These are phyloP conservation scores for Curvularia sp. DNA, from an alignment of 2,329 filamentous ascomycete genomes.

Conservation along the genomic window DNA sequence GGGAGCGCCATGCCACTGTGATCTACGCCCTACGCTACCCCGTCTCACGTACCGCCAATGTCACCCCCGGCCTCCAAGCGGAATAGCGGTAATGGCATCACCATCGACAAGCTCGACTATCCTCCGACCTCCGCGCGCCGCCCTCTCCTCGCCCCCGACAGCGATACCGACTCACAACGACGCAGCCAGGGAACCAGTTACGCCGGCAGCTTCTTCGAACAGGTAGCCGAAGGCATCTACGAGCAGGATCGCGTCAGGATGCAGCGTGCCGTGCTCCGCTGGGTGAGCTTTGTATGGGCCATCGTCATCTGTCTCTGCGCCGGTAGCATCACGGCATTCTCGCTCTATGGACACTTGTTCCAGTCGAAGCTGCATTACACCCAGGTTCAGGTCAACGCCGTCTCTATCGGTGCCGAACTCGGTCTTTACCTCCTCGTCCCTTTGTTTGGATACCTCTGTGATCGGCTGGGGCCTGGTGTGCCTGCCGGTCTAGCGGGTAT, in stretches of 20 bases:
- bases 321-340: conserved; percentile 91
- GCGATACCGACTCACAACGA: conserved; percentile 42
- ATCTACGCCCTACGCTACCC: conserved; percentile 24
- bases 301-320: conserved; percentile 76
- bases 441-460: conserved; percentile 87
- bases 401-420: conserved; percentile 85
- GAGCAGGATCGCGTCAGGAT: conserved; percentile 63
- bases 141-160: conserved; percentile 52
- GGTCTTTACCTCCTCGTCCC: conserved; percentile 93
- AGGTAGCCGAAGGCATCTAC: conserved; percentile 67
- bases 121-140: conserved; percentile 46
- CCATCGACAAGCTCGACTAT: conserved; percentile 61
- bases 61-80: conserved; percentile 43
- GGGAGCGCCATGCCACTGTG: conserved; percentile 13
- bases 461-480: conserved; percentile 81
- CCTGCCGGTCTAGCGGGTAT: conserved; percentile 74
- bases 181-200: conserved; percentile 55
- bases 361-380: conserved; percentile 85
- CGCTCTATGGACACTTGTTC: conserved; percentile 89
- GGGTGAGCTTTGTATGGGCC: conserved; percentile 66
- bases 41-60: conserved; percentile 37
- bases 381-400: conserved; percentile 89
- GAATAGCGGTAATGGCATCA: conserved; percentile 37
- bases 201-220: conserved; percentile 63
- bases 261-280: conserved; percentile 60